Base-by-base conservation (phyloP, 1,139 yeast genomes). In the Debaryomycetaceae sp. region DNA sequence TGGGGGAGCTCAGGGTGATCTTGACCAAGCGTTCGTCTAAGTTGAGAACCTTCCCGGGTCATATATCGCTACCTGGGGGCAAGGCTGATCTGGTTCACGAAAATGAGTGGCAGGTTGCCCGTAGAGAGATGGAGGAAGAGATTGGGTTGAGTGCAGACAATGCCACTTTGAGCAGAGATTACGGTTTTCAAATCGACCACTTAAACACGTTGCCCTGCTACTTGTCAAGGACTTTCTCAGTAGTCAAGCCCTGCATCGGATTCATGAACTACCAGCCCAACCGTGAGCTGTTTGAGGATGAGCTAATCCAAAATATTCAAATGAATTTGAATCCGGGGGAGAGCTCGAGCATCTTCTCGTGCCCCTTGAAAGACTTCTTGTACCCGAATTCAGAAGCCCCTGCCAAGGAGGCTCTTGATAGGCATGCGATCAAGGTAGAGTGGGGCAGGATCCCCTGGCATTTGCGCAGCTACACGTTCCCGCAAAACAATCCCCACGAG, bases 61-160 rank as follows among this genome's bases (percentile, higher is more conserved):
- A 88, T 50, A 83, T 85, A 10, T 83, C 95, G 3, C 61, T 88
- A 14, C 96, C 96, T 3, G 96, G 96, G 3, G 96, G 96, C 3
- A 79, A 78, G 48, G 83, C 91, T 5, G 95, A 86, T 50, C 52
- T 46, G 27, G 75, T 68, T 0, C 47, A 61, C 3, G 96, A 86
- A 51, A 53, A 75, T 11, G 84, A 82, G 39, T 81, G 83, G 69
- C 68, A 68, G 32, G 80, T 83, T 22, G 79, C 95, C 1, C 62
- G 94, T 38, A 63, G 96, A 29, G 96, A 88, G 56, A 79, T 86
- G 47, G 75, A 70, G 40, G 96, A 88, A 52, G 96, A 88, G 51
- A 84, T 86, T 31, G 96, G 96, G 0, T 54, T 88, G 10, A 71
- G 76, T 4, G 58, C 67, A 13, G 59, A 67, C 44, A 71, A 79